Evolutionary conservation across 2,329 filamentous ascomycete species (phyloP).

Genomic region (Penicillium sp.): DNA sequence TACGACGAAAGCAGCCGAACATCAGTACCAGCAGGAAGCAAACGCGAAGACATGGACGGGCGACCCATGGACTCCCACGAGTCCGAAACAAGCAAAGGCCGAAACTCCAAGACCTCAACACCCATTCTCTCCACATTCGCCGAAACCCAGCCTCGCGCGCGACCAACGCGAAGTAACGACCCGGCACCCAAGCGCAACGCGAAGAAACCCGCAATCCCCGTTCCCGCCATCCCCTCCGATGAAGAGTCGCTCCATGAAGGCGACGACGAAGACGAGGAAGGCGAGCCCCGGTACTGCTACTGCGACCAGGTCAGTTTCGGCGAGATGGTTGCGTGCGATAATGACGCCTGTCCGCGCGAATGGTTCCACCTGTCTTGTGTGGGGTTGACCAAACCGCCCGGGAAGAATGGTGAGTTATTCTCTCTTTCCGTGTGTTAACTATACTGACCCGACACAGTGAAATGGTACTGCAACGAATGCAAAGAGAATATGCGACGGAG

Average conservation of each 20-base stretch:
- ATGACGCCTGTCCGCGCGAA: slow-evolving; percentile 68
- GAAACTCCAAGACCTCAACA: slow-evolving; percentile 43
- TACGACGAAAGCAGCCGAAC: slow-evolving; percentile 23
- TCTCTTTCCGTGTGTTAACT: slow-evolving; percentile 3
- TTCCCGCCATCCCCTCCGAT: slow-evolving; percentile 35
- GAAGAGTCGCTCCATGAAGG: slow-evolving; percentile 47
- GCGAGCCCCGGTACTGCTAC: slow-evolving; percentile 75
- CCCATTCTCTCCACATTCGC: slow-evolving; percentile 38
- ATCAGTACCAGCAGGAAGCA: slow-evolving; percentile 25
- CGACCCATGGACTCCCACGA: slow-evolving; percentile 31
- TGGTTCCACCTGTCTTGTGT: slow-evolving; percentile 86
- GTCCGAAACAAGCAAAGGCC: slow-evolving; percentile 37
- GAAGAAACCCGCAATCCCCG: slow-evolving; percentile 33
- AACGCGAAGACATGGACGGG: slow-evolving; percentile 37
- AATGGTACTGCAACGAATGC: slow-evolving; percentile 81
- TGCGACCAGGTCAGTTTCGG: slow-evolving; percentile 78
- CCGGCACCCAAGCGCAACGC: slow-evolving; percentile 35
- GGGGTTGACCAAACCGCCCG: slow-evolving; percentile 74
- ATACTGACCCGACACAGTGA: slow-evolving; percentile 52
- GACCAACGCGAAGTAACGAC: slow-evolving; percentile 38
- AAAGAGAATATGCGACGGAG: slow-evolving; percentile 62
- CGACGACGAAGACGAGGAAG: slow-evolving; percentile 63
- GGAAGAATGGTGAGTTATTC: slow-evolving; percentile 63
- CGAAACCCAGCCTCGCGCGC: slow-evolving; percentile 33
- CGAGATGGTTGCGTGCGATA: slow-evolving; percentile 81